phyloP scores from a whole-genome alignment of 2,329 filamentous ascomycete species.

The Nothopassalora personata region DNA sequence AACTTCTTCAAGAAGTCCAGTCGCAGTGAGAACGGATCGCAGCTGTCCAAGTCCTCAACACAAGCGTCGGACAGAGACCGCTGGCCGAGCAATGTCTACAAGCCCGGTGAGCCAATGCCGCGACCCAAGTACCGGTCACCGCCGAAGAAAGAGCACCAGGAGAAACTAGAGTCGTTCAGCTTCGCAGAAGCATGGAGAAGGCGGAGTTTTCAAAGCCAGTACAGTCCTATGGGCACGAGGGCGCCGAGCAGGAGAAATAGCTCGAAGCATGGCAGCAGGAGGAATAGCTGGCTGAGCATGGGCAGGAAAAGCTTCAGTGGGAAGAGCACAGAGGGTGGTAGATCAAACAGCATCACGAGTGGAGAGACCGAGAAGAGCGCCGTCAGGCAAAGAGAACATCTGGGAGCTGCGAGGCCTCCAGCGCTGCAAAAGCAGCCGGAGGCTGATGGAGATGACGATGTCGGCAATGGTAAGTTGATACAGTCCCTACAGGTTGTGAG shows the following conservation, averaged over 20 bases:
- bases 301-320: conserved; percentile 22
- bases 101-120: conserved; percentile 49
- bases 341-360: conserved; percentile 21
- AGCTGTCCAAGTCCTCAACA: conserved; percentile 24
- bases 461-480: conserved; percentile 40
- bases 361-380: conserved; percentile 18
- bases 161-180: conserved; percentile 44
- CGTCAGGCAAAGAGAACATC: conserved; percentile 14
- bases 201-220: conserved; percentile 41
- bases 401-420: conserved; percentile 22
- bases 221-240: conserved; percentile 47
- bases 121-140: conserved; percentile 46
- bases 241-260: conserved; percentile 37
- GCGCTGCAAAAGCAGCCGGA: conserved; percentile 33
- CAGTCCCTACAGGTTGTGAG: neutral
- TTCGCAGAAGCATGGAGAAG: conserved; percentile 45
- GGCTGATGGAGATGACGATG: conserved; percentile 43
- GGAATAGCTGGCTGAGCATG: conserved; percentile 28
- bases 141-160: conserved; percentile 48
- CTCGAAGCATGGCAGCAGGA: conserved; percentile 13
- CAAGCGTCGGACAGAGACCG: conserved; percentile 29
- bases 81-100: conserved; percentile 44
- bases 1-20: conserved; percentile 38
- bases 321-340: conserved; percentile 10
- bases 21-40: conserved; percentile 22